phyloP scores from a whole-genome alignment of 345 rosid genomes.

The Nasturtium officinale region DNA sequence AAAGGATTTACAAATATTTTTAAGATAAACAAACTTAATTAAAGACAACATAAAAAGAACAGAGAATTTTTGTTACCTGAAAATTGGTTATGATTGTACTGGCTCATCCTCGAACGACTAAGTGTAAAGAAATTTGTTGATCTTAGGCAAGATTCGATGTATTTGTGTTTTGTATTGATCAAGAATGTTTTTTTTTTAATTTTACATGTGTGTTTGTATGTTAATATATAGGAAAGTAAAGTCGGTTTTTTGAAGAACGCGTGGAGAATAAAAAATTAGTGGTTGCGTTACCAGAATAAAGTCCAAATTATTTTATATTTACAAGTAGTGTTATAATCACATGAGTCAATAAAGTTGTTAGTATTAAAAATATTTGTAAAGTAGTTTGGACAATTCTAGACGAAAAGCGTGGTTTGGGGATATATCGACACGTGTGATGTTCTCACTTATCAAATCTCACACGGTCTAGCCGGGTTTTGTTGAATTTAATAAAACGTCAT shows the following conservation, averaged over 20 bases:
- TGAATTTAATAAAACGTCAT: conserved; percentile 24
- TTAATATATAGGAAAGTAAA: not conserved
- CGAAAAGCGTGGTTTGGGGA: not conserved
- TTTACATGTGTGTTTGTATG: conserved; percentile 11
- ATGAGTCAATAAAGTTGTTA: not conserved
- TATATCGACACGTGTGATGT: conserved; percentile 27
- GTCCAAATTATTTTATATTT: not conserved
- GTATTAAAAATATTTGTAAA: conserved; percentile 22
- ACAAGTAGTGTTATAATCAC: not conserved
- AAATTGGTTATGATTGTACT: conserved; percentile 31
- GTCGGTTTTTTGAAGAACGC: conserved; percentile 25
- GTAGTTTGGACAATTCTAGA: conserved; percentile 8
- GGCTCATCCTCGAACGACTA: conserved; percentile 33
- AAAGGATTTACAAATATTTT: not conserved
- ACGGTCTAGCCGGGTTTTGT: conserved; percentile 12
- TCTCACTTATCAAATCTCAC: not conserved
- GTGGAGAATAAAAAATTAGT: conserved; percentile 29
- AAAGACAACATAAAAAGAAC: not conserved
- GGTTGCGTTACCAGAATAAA: not conserved
- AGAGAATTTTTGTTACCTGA: conserved; percentile 20
- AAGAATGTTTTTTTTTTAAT: conserved; percentile 7
- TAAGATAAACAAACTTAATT: not conserved
- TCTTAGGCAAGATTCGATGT: not conserved
- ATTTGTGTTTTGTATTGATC: not conserved
- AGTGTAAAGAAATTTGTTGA: conserved; percentile 17